Conservation (phyloP, 306 rosid species). For the Glycine soja region DNA sequence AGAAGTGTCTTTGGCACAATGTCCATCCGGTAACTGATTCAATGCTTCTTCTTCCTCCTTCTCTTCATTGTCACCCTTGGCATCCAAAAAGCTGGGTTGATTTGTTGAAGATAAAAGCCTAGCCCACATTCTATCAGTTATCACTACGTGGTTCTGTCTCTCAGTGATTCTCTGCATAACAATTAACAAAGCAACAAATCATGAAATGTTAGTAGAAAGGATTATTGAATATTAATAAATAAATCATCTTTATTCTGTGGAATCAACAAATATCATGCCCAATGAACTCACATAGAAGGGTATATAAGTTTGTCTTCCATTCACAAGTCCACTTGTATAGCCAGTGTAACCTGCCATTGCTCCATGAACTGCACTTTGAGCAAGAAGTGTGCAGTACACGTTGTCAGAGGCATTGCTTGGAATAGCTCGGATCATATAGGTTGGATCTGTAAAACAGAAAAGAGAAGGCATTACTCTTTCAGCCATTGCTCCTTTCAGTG, state of each 20-base stretch:
- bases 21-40: slow-evolving; percentile 39
- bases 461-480: slow-evolving; percentile 1
- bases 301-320: slow-evolving; percentile 90
- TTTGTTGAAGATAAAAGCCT: slow-evolving; percentile 93
- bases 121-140: slow-evolving; percentile 98
- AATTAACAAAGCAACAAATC: slow-evolving; percentile 28
- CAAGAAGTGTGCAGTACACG: slow-evolving; percentile 89
- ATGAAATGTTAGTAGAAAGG: neutral
- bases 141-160: slow-evolving; percentile 77
- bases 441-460: slow-evolving; percentile 74
- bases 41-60: slow-evolving; percentile 50
- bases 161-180: slow-evolving; percentile 73
- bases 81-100: slow-evolving; percentile 82
- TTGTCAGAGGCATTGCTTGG: slow-evolving; percentile 95
- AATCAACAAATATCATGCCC: neutral
- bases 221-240: neutral
- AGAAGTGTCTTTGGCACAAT: slow-evolving; percentile 34
- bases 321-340: slow-evolving; percentile 77
- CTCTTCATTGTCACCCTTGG: slow-evolving; percentile 56
- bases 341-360: slow-evolving; percentile 99
- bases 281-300: slow-evolving; percentile 80
- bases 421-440: slow-evolving; percentile 93
- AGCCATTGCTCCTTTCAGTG: neutral
- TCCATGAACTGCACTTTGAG: slow-evolving; percentile 96
- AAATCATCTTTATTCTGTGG: slow-evolving; percentile 5